These are phyloP conservation scores for Boletellus sp. DNA, from an alignment of 768 basidiomycete genomes.

Conservation along the genomic window DNA sequence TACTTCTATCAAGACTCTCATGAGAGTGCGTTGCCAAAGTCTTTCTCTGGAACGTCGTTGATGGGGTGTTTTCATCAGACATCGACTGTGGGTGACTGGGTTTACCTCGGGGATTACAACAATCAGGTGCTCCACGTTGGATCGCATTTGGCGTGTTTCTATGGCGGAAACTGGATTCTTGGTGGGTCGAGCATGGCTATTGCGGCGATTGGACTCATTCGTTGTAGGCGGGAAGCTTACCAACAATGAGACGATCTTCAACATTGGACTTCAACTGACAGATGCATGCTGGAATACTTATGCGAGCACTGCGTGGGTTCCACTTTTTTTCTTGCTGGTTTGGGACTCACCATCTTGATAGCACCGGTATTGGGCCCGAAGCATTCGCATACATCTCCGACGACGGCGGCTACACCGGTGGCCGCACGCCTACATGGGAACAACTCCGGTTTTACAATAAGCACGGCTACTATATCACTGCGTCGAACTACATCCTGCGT, in stretches of 20 bases:
- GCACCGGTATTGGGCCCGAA: conserved; percentile 78
- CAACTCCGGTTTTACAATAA: conserved; percentile 53
- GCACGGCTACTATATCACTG: conserved; percentile 64
- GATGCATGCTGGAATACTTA: conserved; percentile 85
- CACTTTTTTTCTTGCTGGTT: background rate
- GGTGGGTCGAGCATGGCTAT: conserved; percentile 32
- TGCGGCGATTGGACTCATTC: conserved; percentile 1
- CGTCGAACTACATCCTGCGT: conserved; percentile 54
- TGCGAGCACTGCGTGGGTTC: conserved; percentile 56
- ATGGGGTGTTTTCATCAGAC: conserved; percentile 35
- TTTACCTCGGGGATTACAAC: conserved; percentile 67
- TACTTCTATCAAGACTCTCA: conserved; percentile 58
- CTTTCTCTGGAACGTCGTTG: background rate
- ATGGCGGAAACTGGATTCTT: conserved; percentile 73
- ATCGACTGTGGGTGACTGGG: conserved; percentile 59
- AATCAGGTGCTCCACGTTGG: conserved; percentile 53
- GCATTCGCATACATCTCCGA: conserved; percentile 56
- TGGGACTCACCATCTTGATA: conserved; percentile 21
- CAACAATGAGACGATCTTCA: conserved; percentile 67
- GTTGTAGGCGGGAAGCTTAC: conserved; percentile 57
- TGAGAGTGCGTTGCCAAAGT: conserved; percentile 41
- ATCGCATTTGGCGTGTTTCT: conserved; percentile 73
- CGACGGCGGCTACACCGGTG: conserved; percentile 63
- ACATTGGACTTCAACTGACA: conserved; percentile 55
- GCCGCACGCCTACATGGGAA: conserved; percentile 27